A percentile compares a stretch with the other conserved stretches of the same genome.
phyloP scores from a whole-genome alignment of 192 early-diverging fungal species.

The Anaeromyces robustus region DNA sequence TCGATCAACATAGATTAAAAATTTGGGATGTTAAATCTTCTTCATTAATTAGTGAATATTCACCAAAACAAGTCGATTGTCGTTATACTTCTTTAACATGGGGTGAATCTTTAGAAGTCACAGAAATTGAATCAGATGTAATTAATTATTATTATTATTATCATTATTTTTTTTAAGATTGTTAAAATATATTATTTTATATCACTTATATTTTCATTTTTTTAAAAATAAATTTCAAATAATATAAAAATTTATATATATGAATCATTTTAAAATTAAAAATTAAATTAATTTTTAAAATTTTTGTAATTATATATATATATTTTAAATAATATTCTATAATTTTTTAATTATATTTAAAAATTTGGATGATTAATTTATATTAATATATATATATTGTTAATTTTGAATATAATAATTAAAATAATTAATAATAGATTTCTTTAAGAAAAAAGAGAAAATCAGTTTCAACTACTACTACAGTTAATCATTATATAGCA shows the following conservation, averaged over 20 bases:
- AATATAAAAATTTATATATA: too few relatives aligned
- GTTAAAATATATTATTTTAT: too few relatives aligned
- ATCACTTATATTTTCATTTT: too few relatives aligned
- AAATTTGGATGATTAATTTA: too few relatives aligned
- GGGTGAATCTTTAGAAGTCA: background rate
- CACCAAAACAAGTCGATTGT: background rate
- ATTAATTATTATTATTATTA: background rate
- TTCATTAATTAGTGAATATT: background rate
- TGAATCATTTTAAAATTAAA: too few relatives aligned
- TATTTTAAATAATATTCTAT: too few relatives aligned
- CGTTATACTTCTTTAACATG: background rate
- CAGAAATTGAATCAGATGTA: background rate
- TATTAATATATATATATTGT: too few relatives aligned
- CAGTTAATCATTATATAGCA: background rate
- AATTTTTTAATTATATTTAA: too few relatives aligned
- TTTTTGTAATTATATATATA: too few relatives aligned
- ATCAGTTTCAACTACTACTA: background rate
- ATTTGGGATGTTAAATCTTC: background rate
- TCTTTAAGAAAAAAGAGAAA: background rate
- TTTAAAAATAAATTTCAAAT: too few relatives aligned
- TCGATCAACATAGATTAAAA: background rate
- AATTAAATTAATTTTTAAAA: too few relatives aligned
- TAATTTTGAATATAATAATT: background rate
- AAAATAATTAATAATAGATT: background rate
- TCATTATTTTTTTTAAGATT: too few relatives aligned